Percentiles rank a stretch among this genome's conserved stretches.
Evolutionary conservation across 177 flowering plant species (phyloP).

Genomic region (Telopea speciosissima): DNA sequence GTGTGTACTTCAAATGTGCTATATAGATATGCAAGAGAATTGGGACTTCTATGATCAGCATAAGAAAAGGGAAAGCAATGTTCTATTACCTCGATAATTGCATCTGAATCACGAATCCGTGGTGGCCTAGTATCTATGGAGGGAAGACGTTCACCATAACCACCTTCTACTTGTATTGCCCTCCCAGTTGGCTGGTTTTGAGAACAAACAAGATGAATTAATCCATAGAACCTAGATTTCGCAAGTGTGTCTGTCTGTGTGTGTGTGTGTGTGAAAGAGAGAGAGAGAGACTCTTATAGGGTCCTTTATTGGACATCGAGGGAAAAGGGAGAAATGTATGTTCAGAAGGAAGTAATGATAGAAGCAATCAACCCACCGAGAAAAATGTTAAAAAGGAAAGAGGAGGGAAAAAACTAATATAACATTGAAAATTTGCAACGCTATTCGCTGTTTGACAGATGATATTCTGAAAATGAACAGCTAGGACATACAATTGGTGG

Average conservation of each 20-base stretch:
- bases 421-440: too few species aligned
- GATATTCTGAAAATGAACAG: background rate
- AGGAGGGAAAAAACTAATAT: too few species aligned
- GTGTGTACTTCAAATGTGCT: background rate
- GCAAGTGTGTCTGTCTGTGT: background rate
- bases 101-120: conserved; percentile 83
- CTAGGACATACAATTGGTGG: conserved; percentile 40
- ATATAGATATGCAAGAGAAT: background rate
- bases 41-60: background rate
- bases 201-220: conserved; percentile 4
- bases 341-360: background rate
- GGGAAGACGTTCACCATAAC: conserved; percentile 89
- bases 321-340: background rate
- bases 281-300: background rate
- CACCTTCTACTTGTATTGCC: conserved; percentile 90
- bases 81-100: conserved; percentile 79
- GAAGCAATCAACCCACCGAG: background rate
- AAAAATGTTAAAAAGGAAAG: background rate
- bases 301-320: background rate
- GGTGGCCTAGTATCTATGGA: conserved; percentile 88
- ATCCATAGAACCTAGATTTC: background rate
- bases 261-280: background rate
- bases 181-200: conserved; percentile 82
- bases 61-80: background rate
- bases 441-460: background rate